Percentiles rank a stretch among this genome's conserved stretches.
Evolutionary conservation across 805 yeast genomes (phyloP).

Genomic region (Lipomyces orientalis): DNA sequence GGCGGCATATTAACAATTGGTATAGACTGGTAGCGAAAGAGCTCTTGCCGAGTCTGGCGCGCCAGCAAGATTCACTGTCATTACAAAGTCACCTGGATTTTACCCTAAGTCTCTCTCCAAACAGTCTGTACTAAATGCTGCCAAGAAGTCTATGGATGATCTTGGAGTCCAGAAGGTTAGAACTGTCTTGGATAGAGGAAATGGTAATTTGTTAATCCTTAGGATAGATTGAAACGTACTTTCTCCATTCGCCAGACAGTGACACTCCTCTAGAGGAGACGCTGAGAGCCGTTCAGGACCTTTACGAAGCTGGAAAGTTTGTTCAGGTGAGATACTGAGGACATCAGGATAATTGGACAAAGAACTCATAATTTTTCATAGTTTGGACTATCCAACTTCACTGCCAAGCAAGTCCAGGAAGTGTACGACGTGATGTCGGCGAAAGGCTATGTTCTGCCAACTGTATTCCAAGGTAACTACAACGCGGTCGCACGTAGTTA

Average conservation of each 20-base stretch:
- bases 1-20: background rate
- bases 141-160: conserved; percentile 28
- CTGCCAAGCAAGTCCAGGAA: conserved; percentile 34
- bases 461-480: conserved; percentile 42
- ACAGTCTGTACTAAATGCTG: conserved; percentile 28
- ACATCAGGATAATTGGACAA: background rate
- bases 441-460: conserved; percentile 39
- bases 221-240: conserved; percentile 29
- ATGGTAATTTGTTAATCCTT: conserved; percentile 11
- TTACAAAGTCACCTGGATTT: conserved; percentile 37
- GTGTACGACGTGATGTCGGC: conserved; percentile 30
- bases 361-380: conserved; percentile 2
- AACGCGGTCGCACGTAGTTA: conserved; percentile 38
- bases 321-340: background rate
- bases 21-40: conserved; percentile 32
- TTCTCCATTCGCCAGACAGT: conserved; percentile 40
- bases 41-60: conserved; percentile 29
- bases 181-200: conserved; percentile 4
- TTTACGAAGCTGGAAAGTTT: conserved; percentile 40
- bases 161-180: conserved; percentile 21
- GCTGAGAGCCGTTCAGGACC: conserved; percentile 35
- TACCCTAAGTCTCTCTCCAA: conserved; percentile 19
- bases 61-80: conserved; percentile 25
- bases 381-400: conserved; percentile 41
- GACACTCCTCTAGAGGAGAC: conserved; percentile 38